Percentiles rank a stretch among this genome's conserved stretches.
Conservation (phyloP, 495 filamentous ascomycete species). For the Hypomontagnella submonticulosa region DNA sequence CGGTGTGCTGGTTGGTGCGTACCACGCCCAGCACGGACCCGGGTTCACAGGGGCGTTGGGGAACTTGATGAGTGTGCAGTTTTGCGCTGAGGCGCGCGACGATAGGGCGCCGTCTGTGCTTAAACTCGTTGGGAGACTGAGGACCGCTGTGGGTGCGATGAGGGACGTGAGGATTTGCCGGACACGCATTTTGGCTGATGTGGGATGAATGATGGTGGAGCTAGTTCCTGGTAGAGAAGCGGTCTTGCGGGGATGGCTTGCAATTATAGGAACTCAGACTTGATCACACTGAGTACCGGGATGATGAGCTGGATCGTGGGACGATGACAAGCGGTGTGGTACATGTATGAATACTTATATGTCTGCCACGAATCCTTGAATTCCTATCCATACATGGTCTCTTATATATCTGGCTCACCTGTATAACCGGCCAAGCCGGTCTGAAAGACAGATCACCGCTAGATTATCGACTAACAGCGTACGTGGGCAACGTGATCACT, state of each 20-base stretch:
- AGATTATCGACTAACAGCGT: neutral
- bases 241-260: too few species aligned
- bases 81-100: neutral
- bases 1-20: constrained; percentile 14
- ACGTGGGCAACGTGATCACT: constrained; percentile 12
- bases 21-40: constrained; percentile 34
- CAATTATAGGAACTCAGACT: too few species aligned
- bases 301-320: neutral
- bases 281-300: too few species aligned
- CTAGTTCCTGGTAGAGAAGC: neutral
- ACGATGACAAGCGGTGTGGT: neutral
- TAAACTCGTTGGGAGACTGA: constrained; percentile 27
- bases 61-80: constrained; percentile 27
- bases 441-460: constrained; percentile 3
- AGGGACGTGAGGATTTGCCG: constrained; percentile 31
- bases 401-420: neutral
- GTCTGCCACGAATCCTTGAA: neutral
- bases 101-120: constrained; percentile 1
- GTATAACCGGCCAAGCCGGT: neutral
- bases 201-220: neutral
- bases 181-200: constrained; percentile 28
- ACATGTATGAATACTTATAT: neutral
- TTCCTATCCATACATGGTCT: neutral
- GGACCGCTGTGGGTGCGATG: constrained; percentile 8
- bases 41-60: constrained; percentile 22